Conservation (phyloP, 2,329 filamentous ascomycete genomes). For the Leptographium lundbergii region DNA sequence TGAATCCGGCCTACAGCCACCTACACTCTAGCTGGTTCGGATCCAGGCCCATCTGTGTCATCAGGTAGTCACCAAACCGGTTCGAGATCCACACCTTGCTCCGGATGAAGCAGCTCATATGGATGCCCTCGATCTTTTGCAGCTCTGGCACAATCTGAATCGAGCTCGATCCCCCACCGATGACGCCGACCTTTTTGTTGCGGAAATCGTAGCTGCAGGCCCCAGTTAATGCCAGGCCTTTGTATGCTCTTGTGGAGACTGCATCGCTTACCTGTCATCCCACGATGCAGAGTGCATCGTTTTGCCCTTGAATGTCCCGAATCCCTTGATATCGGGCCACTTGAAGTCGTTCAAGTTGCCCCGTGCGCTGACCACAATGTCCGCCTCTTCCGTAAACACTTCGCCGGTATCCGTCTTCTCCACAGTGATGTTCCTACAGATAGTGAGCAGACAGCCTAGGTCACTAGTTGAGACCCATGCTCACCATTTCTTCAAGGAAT, state of each 20-base stretch:
- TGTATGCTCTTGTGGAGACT: neutral
- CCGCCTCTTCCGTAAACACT: neutral
- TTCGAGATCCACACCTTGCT: conserved; percentile 14
- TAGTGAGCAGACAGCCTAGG: neutral
- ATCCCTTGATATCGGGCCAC: neutral
- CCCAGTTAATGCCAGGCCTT: conserved; percentile 16
- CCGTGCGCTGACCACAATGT: neutral
- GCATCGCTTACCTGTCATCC: conserved; percentile 7
- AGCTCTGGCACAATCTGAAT: conserved; percentile 19
- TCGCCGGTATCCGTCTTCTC: neutral
- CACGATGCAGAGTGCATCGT: neutral
- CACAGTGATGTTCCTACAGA: neutral
- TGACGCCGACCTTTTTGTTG: conserved; percentile 18
- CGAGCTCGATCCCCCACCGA: conserved; percentile 19
- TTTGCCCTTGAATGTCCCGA: neutral
- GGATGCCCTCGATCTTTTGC: conserved; percentile 9
- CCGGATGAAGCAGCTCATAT: conserved; percentile 9
- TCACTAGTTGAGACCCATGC: neutral
- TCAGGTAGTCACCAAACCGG: conserved; percentile 27
- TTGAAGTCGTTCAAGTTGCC: neutral
- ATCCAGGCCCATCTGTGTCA: conserved; percentile 20
- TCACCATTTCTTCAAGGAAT: conserved; percentile 16
- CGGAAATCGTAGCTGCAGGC: conserved; percentile 8
- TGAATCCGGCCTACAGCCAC: neutral
- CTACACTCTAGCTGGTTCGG: conserved; percentile 27